These are phyloP conservation scores for Jamesozyma rosinii DNA, from an alignment of 805 yeast species.

Conservation along the genomic window DNA sequence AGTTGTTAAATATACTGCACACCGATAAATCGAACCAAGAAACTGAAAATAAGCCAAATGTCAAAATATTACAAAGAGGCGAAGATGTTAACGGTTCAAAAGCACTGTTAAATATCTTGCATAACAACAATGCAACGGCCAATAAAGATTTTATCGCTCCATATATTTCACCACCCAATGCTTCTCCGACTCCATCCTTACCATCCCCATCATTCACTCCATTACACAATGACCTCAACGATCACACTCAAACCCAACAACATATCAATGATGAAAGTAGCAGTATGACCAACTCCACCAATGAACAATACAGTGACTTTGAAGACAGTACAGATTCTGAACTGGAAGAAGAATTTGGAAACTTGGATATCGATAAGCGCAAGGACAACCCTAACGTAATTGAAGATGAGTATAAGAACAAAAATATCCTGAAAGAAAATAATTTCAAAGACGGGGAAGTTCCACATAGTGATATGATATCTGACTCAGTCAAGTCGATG, in stretches of 20 bases:
- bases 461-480: constrained; percentile 16
- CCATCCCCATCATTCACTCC: constrained; percentile 3
- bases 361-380: neutral
- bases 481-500: constrained; percentile 12
- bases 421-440: constrained; percentile 11
- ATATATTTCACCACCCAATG: neutral
- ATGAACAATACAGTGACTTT: constrained; percentile 11
- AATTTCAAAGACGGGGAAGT: constrained; percentile 13
- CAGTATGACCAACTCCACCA: too few species aligned
- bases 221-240: neutral
- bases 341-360: constrained; percentile 14
- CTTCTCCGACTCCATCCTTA: neutral
- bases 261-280: neutral
- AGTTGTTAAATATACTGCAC: constrained; percentile 33
- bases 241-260: neutral
- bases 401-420: neutral
- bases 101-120: constrained; percentile 13
- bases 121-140: constrained; percentile 4
- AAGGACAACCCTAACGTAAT: neutral
- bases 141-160: neutral
- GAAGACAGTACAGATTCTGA: constrained; percentile 22
- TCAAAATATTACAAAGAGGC: constrained; percentile 2
- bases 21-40: constrained; percentile 2
- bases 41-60: constrained; percentile 3
- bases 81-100: constrained; percentile 8